phyloP scores from a whole-genome alignment of 2,329 filamentous ascomycete species.

The Aciculosporium take region DNA sequence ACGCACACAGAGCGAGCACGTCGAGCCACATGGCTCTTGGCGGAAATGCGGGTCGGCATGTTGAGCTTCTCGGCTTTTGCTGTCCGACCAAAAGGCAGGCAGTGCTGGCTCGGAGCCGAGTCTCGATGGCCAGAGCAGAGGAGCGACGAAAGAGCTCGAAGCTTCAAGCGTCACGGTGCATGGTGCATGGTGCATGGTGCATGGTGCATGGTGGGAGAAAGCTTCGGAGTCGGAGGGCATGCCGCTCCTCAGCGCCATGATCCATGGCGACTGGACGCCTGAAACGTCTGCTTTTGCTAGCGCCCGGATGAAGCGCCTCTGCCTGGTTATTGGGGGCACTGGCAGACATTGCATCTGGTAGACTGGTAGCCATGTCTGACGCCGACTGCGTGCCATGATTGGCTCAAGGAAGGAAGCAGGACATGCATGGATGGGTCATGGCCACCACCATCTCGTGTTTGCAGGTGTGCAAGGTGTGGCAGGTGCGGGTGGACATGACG shows the following conservation, averaged over 20 bases:
- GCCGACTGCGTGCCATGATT: not conserved
- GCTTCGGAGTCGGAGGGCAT: too few relatives aligned
- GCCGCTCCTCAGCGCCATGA: not conserved
- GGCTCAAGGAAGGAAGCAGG: not conserved
- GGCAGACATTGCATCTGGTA: not conserved
- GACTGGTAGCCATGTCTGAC: too few relatives aligned
- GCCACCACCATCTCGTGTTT: slow-evolving; percentile 6
- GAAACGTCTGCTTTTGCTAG: not conserved
- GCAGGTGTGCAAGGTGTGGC: slow-evolving; percentile 1
- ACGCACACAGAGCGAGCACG: not conserved
- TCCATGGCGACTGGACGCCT: not conserved
- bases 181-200: too few relatives aligned
- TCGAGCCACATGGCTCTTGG: not conserved
- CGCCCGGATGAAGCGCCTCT: not conserved
- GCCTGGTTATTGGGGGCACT: not conserved
- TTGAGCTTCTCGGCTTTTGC: not conserved
- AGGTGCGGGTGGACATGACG: slow-evolving; percentile 5
- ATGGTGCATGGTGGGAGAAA: too few relatives aligned
- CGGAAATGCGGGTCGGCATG: not conserved
- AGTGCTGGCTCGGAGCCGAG: too few relatives aligned
- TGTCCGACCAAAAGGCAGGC: not conserved
- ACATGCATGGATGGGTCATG: slow-evolving; percentile 1
- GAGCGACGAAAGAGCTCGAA: too few relatives aligned
- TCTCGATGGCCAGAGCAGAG: too few relatives aligned
- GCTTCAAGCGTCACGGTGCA: too few relatives aligned